Base-by-base conservation (phyloP, 106 monocot genomes). In the Platanthera guangdongensis region DNA sequence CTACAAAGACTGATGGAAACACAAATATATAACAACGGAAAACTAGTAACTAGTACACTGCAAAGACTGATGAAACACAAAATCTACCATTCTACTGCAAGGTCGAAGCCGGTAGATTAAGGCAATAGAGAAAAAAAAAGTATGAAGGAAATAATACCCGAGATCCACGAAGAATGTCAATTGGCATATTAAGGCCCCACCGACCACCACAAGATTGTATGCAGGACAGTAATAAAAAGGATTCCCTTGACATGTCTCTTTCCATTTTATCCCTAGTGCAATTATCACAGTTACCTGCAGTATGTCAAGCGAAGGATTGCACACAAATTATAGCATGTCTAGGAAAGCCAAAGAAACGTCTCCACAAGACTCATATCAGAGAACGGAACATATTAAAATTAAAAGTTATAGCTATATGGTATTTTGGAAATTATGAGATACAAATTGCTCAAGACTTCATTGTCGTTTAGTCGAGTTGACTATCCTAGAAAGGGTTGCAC, bases 131-230 rank as follows among this genome's bases (percentile, higher is more conserved):
- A 65, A 65, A 65, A 65, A 0, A 7, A 11, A 60, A 21, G 65
- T 10, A 30, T 65, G 65, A 32, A 12, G 22, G 65, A 50, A 70
- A 14, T 59, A 2, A 53, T 94, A 99, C 99, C 77, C 84, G 91
- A 79, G 94, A 94, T 84, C 99, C 99, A 84, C 99, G 91, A 76
- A 99, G 91, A 84, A 99, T 68, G 68, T 94, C 99, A 65, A 99
- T 80, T 19, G 99, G 99, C 94, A 99, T 84, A 77, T 91, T 94
- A 63, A 94, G 90, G 22, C 99, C 99, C 86, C 89, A 99, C 15
- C 83, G 83, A 54, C 90, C 94, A 51, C 94, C 89, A 81, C 89
- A 94, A 70, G 91, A 92, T 75, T 84, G 74, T 79, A 94, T 86
- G 74, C 94, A 99, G 72, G 86, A 90, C 52, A 99, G 62, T 49